These are phyloP conservation scores for Draba incana DNA, from an alignment of 345 rosid species.

Conservation along the genomic window DNA sequence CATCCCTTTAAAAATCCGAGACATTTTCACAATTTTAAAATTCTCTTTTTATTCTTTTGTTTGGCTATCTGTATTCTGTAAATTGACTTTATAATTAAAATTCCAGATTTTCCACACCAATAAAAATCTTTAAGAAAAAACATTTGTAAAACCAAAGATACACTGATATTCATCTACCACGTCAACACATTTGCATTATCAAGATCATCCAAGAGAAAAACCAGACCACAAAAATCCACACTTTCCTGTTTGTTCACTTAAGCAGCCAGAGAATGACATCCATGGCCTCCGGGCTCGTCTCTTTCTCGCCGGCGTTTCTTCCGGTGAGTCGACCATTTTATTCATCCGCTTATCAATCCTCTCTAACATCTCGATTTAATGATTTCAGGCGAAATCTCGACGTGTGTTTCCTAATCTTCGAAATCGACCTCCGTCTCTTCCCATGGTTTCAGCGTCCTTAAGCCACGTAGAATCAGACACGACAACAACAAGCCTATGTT, in stretches of 20 bases:
- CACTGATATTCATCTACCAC: neutral
- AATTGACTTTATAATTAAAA: no score
- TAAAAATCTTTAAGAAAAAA: no score
- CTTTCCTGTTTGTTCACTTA: neutral
- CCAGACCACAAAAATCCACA: conserved; percentile 3
- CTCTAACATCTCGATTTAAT: neutral
- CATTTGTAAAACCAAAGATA: no score
- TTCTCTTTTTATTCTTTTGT: no score
- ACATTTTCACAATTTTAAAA: no score
- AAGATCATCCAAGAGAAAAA: neutral
- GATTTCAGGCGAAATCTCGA: conserved; percentile 34
- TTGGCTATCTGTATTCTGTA: no score
- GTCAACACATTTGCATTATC: conserved; percentile 6
- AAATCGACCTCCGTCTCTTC: conserved; percentile 4
- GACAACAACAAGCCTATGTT: conserved; percentile 2
- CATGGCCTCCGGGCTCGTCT: conserved; percentile 26
- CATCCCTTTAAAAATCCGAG: no score
- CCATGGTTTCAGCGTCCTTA: conserved; percentile 26
- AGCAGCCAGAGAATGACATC: conserved; percentile 22
- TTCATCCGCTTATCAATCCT: neutral
- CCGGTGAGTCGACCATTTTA: conserved; percentile 6
- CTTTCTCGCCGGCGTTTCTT: conserved; percentile 25
- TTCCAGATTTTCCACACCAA: no score
- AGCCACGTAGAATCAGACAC: conserved; percentile 24
- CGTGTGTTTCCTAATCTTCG: neutral